Evolutionary conservation across 2,329 filamentous ascomycete genomes (phyloP).

Genomic region (Colletotrichum orchidophilum): DNA sequence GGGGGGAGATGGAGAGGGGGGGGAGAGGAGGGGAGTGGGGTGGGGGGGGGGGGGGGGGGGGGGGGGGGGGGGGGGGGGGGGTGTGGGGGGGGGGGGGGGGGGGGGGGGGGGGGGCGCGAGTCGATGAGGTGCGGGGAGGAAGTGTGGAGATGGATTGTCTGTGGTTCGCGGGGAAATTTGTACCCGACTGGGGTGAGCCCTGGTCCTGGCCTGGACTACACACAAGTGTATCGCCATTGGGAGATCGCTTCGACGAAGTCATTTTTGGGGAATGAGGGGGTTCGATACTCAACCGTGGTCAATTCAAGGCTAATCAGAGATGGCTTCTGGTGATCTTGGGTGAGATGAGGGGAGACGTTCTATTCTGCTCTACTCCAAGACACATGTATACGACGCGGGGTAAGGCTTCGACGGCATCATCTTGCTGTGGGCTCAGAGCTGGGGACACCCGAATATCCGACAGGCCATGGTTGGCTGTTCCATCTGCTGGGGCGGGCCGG

Average conservation of each 20-base stretch:
- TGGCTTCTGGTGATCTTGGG: neutral
- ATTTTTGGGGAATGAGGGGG: constrained; percentile 15
- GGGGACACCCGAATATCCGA: constrained; percentile 21
- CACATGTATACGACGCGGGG: neutral
- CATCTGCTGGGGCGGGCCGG: constrained; percentile 5
- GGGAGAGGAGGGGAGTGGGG: too few relatives aligned
- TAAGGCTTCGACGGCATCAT: neutral
- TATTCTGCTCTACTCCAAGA: neutral
- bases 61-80: neutral
- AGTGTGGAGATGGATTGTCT: constrained; percentile 4
- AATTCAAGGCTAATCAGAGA: neutral
- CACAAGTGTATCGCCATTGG: neutral
- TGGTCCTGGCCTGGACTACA: neutral
- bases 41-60: neutral
- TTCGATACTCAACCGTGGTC: neutral
- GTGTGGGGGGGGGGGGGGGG: neutral
- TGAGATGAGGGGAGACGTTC: neutral
- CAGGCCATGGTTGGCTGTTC: constrained; percentile 8
- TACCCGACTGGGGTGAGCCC: constrained; percentile 14
- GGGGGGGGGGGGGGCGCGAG: too few relatives aligned
- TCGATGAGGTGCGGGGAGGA: too few relatives aligned
- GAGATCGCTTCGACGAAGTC: neutral
- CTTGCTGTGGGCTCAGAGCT: neutral
- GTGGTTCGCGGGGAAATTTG: constrained; percentile 33
- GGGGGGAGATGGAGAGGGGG: too few relatives aligned